Base-by-base conservation (phyloP, 2,329 filamentous ascomycete species). In the Chrysoporthe cubensis region DNA sequence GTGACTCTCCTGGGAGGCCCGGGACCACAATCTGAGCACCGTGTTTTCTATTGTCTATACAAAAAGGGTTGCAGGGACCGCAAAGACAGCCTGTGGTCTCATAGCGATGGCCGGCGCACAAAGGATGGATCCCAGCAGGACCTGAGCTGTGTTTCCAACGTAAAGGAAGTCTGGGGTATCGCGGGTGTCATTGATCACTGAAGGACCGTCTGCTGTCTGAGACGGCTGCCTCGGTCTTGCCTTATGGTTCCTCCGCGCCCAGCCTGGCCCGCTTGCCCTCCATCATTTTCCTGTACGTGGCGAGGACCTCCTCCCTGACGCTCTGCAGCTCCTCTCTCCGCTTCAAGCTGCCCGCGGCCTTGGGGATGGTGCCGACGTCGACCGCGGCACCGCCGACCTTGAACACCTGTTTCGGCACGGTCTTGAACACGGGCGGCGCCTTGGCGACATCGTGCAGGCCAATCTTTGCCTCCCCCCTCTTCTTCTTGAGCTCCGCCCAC, bases 371-470 rank as follows among this genome's bases (percentile, higher is more conserved):
- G 1, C 83, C 87, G 34, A 92, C 89, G 69, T 90, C 84, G 0
- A 91, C 89, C 72, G 83, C 85, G 0, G 90, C 90, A 0, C 88
- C 88, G 34, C 87, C 80, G 59, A 87, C 85, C 8, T 91, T 81
- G 75, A 91, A 87, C 76, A 91, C 90, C 72, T 88, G 88, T 76
- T 88, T 88, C 70, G 78, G 76, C 78, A 86, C 84, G 70, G 85
- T 88, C 72, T 87, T 85, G 65, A 96, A 84, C 71, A 87, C 86
- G 0, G 94, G 94, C 42, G 94, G 94, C 48, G 92, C 94, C 73
- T 89, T 84, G 3, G 87, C 93, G 40, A 94, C 82, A 70, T 87
- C 86, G 69, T 87, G 81, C 18, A 88, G 43, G 2, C 82, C 82
- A 52, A 82, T 76, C 71, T 81, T 84, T 34, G 77, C 79, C 72